Percentiles rank a stretch among this genome's conserved stretches.
phyloP scores from a whole-genome alignment of 129 eudicot genomes.

The Escallonia rubra region DNA sequence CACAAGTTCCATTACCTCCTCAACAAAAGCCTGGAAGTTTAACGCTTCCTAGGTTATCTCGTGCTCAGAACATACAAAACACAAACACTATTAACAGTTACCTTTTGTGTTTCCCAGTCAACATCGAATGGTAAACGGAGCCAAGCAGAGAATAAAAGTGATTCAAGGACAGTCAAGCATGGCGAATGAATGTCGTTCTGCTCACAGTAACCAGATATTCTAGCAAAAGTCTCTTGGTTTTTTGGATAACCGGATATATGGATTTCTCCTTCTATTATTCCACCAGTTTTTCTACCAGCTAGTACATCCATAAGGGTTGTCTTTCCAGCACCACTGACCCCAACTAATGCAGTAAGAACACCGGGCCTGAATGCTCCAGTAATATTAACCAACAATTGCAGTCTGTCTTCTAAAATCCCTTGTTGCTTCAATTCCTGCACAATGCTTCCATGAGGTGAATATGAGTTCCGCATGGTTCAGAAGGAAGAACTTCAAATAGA shows the following conservation, averaged over 20 bases:
- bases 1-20: constrained; percentile 98
- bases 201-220: constrained; percentile 98
- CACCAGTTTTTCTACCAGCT: constrained; percentile 98
- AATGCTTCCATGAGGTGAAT: constrained; percentile 9
- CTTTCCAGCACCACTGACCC: constrained; percentile 99
- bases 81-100: constrained; percentile 12
- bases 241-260: constrained; percentile 86
- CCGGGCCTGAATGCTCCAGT: constrained; percentile 99
- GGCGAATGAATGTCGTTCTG: constrained; percentile 97
- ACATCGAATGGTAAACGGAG: constrained; percentile 85
- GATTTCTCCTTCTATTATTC: constrained; percentile 77
- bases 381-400: constrained; percentile 75
- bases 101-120: constrained; percentile 83
- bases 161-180: constrained; percentile 86
- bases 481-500: not conserved
- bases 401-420: constrained; percentile 65
- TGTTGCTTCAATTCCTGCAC: constrained; percentile 86
- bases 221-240: constrained; percentile 91
- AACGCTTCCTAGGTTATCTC: constrained; percentile 4
- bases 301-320: constrained; percentile 97
- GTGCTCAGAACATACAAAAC: constrained; percentile 6
- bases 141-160: constrained; percentile 96
- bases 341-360: constrained; percentile 93
- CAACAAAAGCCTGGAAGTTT: constrained; percentile 74
- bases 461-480: not conserved